Evolutionary conservation across 1,284 basidiomycete genomes (phyloP).

Genomic region (Puccinia hordei): DNA sequence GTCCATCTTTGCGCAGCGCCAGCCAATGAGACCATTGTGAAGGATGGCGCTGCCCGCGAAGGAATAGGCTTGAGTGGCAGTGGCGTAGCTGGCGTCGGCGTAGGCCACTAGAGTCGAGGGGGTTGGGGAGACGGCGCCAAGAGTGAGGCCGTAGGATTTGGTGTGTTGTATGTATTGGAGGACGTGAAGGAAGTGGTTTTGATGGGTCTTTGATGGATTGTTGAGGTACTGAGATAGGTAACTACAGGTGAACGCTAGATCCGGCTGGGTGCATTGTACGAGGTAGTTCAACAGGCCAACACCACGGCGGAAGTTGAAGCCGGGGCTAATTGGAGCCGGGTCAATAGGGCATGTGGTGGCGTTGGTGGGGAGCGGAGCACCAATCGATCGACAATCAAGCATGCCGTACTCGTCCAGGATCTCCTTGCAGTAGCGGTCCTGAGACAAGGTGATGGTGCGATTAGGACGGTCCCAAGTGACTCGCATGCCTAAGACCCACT

Average conservation of each 20-base stretch:
- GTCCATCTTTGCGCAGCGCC: not conserved
- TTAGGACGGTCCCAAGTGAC: not conserved
- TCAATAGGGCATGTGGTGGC: not conserved
- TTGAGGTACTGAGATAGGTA: slow-evolving; percentile 16
- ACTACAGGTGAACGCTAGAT: not conserved
- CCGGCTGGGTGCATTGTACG: slow-evolving; percentile 3
- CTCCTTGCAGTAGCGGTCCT: slow-evolving; percentile 1
- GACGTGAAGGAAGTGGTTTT: not conserved
- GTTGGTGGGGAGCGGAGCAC: not conserved
- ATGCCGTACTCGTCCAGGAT: slow-evolving; percentile 11
- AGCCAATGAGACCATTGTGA: not conserved
- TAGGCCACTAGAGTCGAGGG: not conserved
- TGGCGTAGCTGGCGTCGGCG: not conserved
- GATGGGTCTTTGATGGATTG: not conserved
- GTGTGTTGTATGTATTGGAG: not conserved
- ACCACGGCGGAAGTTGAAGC: not conserved
- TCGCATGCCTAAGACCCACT: not conserved
- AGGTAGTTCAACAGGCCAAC: slow-evolving; percentile 18
- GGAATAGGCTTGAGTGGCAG: not conserved
- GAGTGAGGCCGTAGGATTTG: not conserved
- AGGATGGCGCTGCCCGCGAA: not conserved
- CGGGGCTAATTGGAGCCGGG: not conserved
- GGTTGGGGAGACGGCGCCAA: not conserved
- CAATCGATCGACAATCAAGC: not conserved
- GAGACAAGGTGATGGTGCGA: not conserved